Evolutionary conservation across 2,329 filamentous ascomycete genomes (phyloP), one percentile per base, ranked within the genome.

Genomic region (Trichoderma brevicompactum): DNA sequence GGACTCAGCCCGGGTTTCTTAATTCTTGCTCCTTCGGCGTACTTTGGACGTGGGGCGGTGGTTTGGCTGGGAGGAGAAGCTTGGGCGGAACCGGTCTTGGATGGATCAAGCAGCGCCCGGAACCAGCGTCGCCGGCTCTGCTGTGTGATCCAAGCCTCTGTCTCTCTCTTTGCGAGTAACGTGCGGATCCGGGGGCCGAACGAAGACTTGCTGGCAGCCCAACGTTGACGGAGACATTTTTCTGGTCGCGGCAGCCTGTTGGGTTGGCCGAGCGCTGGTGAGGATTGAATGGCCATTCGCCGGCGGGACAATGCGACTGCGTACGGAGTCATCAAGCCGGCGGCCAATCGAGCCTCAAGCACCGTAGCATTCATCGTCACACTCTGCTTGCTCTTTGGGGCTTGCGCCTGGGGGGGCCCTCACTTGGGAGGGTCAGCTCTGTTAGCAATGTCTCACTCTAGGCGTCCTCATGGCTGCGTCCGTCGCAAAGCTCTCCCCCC

Each of bases 401-500:
- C 40, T 36, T 58, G 54, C 38, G 48, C 13, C 60, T 52, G 40
- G 60, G 49, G 49, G 32, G 43, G 36, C 28, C n/a, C 34, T 49
- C 28, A 28, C 23, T 28, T 46, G 40, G 54, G 46, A 55, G 55
- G 56, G 49, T 58, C 64, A 65, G 64, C 56, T 54, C 43, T 36
- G n/a, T 46, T 66, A 64, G 65, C 63, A 53, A 64, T 66, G 68
- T 69, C 68, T 69, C 68, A 69, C 66, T 67, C 52, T 48, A 54
- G 49, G 65, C 65, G 60, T 64, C 44, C 40, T 67, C 59, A 28
- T 49, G 66, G 60, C 68, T 70, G 69, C 69, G 69, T 69, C 69
- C 69, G 69, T 70, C 69, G 69, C 69, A 70, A 68, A 66, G 52
- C 62, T 44, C 59, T 41, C 59, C 28, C 59, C 59, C 59, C 46